Evolutionary conservation across 163 green algal genomes (phyloP), one percentile per base, ranked within the genome.

Genomic region (Trebouxiophyceae sp.): DNA sequence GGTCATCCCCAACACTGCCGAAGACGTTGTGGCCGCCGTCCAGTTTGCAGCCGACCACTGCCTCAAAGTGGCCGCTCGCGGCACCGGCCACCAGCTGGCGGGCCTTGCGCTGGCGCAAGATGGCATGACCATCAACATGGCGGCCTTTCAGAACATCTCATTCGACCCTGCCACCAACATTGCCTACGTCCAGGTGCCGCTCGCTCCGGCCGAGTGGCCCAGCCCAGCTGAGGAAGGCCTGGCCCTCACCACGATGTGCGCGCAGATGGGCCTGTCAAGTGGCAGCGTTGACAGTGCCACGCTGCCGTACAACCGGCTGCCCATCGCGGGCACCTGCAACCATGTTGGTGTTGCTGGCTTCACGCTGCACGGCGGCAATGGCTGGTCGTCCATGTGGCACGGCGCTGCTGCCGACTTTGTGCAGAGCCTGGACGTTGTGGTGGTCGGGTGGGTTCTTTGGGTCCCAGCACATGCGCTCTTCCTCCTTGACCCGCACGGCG

Each of bases 111-210:
- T 63, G 30, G 26, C 31, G 1, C 8, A 63, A 5, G 32, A 23
- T 19, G 57, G 57, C 5, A 31, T 63, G 30, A 63, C 57, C 30
- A 63, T 63, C 57, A 6, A 50, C 20, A 63, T 63, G 57, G 12
- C 7, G 30, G 46, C 45, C 1, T 27, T 63, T 4, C 2, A 50
- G 16, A n/a, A 26, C 12, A 27, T 27, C 30, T 23, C 5, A 29
- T 46, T 63, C 30, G 57, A 63, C 30, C 8, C 16, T 12, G 22
- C 57, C 57, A 63, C 57, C 20, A 29, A 29, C 22, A 2, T 63
- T 12, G 57, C 30, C 31, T 47, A 29, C 27, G 57, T 46, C 2
- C 30, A 47, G 57, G 57, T 30, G n/a, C n/a, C n/a, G n/a, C n/a
- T n/a, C n/a, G n/a, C n/a, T n/a, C n/a, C n/a, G n/a, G n/a, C n/a